Evolutionary conservation across 805 yeast species (phyloP), one percentile per base, ranked within the genome.

Genomic region (Huiozyma naganishii): DNA sequence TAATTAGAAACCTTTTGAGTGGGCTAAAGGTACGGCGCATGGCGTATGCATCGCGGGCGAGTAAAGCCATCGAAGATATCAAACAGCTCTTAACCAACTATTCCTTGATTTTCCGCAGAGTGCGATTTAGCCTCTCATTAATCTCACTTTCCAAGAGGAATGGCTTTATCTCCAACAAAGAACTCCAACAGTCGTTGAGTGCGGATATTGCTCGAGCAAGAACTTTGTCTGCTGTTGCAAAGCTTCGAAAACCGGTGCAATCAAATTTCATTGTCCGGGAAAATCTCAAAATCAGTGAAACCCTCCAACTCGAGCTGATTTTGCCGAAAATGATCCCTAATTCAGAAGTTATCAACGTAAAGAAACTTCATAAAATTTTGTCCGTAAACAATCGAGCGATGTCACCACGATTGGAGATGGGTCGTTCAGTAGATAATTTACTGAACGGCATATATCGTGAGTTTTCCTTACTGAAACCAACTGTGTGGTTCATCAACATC

Each of bases 251-350:
- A 34, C 42, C 48, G 9, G 40, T 11, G 7, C 12, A 44, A 4
- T 30, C 45, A 13, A 58, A 53, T 41, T 52, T 60, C 37, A 32
- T 51, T 6, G 41, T 42, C 12, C 38, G 45, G 30, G 44, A 44
- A 1, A 41, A 49, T 17, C 13, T 53, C 2, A 11, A 27, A 1
- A 37, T 57, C 0, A 48, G 41, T 23, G 43, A 45, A 5, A 35
- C 37, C 29, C 43, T 50, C 27, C 40, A 35, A 7, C 29, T 61
- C 0, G 44, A 50, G 8, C 46, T 53, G 2, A 46, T 64, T 10
- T 42, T 69, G 7, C 73, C 73, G 2, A 59, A 44, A 17, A 61
- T 60, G 64, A 48, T 52, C n/a, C 64, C 63, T 5, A 52, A 52
- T 11, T 56, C 58, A 37, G 57, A 53, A 10, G 45, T 54, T 3